Percentiles rank a stretch among this genome's conserved stretches.
Evolutionary conservation across 1,284 basidiomycete genomes (phyloP).

Genomic region (Irpex rosettiformis): DNA sequence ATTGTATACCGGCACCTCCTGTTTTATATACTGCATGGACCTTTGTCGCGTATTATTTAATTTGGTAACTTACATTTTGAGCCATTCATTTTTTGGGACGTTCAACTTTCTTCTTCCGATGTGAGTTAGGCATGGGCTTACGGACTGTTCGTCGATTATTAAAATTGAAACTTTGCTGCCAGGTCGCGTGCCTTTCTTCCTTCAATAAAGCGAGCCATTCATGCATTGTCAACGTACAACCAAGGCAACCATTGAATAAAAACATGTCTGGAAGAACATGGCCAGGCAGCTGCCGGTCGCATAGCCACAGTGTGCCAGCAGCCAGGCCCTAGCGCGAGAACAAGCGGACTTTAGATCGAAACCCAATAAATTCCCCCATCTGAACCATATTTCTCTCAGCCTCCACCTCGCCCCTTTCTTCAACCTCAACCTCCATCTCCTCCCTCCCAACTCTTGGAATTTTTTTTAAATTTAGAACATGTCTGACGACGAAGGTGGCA

Average conservation of each 20-base stretch:
- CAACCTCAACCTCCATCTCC: slow-evolving; percentile 19
- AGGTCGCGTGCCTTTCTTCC: no score
- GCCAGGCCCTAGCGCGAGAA: slow-evolving; percentile 18
- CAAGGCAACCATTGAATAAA: background rate
- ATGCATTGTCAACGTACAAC: background rate
- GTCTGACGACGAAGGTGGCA: slow-evolving; percentile 51
- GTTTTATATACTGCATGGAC: background rate
- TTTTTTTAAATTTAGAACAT: slow-evolving; percentile 34
- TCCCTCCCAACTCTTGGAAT: background rate
- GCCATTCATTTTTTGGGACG: background rate
- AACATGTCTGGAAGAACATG: background rate
- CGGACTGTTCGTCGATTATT: background rate
- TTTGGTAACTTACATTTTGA: background rate
- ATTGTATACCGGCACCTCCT: background rate
- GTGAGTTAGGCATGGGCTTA: background rate
- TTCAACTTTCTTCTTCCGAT: background rate
- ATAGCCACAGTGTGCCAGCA: background rate
- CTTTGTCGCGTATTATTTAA: slow-evolving; percentile 3
- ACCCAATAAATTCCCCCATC: slow-evolving; percentile 21
- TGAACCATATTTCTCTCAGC: slow-evolving; percentile 14
- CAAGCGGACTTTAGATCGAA: slow-evolving; percentile 34
- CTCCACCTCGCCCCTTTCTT: slow-evolving; percentile 20
- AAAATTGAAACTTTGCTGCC: no score
- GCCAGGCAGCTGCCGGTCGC: background rate
- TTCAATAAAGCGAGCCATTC: background rate